Evolutionary conservation across 2,329 filamentous ascomycete genomes (phyloP).

Genomic region (Talaromyces sp.): DNA sequence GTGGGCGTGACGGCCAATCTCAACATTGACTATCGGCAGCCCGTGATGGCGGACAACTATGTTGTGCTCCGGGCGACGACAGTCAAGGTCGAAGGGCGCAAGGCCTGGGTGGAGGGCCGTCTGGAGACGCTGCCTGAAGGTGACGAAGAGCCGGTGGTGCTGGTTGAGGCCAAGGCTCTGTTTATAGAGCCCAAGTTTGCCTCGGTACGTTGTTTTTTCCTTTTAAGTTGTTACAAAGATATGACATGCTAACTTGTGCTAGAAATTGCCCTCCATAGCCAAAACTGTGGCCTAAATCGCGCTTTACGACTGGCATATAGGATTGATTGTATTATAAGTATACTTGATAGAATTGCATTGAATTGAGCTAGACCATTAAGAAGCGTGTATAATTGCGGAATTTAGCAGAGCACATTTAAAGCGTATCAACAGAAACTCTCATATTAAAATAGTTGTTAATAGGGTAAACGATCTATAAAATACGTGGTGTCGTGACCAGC

Average conservation of each 20-base stretch:
- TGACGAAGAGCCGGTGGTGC: constrained; percentile 57
- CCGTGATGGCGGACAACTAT: constrained; percentile 68
- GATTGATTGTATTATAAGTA: neutral
- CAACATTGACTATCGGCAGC: constrained; percentile 74
- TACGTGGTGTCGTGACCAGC: neutral
- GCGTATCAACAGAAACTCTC: too few relatives aligned
- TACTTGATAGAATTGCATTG: neutral
- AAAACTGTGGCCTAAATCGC: constrained; percentile 10
- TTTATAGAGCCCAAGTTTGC: constrained; percentile 87
- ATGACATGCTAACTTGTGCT: neutral
- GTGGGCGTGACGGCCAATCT: constrained; percentile 80
- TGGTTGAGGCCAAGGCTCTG: constrained; percentile 78
- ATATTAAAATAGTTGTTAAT: too few relatives aligned
- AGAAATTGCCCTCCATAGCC: constrained; percentile 16
- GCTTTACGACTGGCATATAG: neutral
- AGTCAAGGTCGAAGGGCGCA: constrained; percentile 80
- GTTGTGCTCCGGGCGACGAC: constrained; percentile 75
- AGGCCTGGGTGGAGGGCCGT: constrained; percentile 86
- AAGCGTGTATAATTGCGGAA: neutral
- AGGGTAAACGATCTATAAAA: neutral
- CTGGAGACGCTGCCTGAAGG: constrained; percentile 70
- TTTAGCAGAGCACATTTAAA: too few relatives aligned
- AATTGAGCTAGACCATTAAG: neutral
- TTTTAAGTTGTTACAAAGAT: neutral
- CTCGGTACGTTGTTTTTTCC: constrained; percentile 48